These are phyloP conservation scores for Talaromyces islandicus DNA, from an alignment of 2,329 filamentous ascomycete species.

Conservation along the genomic window DNA sequence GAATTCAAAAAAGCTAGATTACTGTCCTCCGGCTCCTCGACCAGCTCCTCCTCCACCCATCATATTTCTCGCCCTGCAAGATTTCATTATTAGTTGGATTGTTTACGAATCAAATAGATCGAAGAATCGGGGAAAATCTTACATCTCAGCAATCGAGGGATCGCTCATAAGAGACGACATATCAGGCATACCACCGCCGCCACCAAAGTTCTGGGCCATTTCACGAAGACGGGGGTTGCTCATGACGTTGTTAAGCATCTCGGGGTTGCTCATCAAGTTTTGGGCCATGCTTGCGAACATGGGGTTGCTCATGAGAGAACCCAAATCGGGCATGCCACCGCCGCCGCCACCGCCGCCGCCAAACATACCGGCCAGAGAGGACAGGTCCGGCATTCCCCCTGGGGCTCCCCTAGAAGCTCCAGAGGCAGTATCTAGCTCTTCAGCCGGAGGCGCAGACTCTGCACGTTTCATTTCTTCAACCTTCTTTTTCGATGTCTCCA, in stretches of 20 bases:
- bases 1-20: not conserved
- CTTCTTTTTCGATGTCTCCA: conserved; percentile 82
- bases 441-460: conserved; percentile 45
- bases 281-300: conserved; percentile 98
- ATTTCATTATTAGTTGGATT: conserved; percentile 11
- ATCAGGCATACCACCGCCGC: conserved; percentile 79
- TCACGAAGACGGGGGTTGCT: conserved; percentile 82
- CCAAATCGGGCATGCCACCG: conserved; percentile 77
- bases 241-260: conserved; percentile 88
- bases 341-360: conserved; percentile 55
- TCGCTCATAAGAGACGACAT: conserved; percentile 82
- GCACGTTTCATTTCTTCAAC: conserved; percentile 70
- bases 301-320: conserved; percentile 88
- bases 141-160: conserved; percentile 88
- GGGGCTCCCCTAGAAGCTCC: conserved; percentile 43
- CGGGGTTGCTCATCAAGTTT: conserved; percentile 94
- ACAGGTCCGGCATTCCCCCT: conserved; percentile 66
- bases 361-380: conserved; percentile 65
- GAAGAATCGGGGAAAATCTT: conserved; percentile 40
- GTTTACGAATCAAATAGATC: not conserved
- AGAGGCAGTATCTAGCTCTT: conserved; percentile 46
- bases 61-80: conserved; percentile 57
- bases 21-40: conserved; percentile 17
- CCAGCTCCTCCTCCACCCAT: conserved; percentile 54
- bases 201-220: conserved; percentile 73